A percentile compares a stretch with the other conserved stretches of the same genome.
Conservation (phyloP, 805 yeast genomes). For the Candida suzukii region DNA sequence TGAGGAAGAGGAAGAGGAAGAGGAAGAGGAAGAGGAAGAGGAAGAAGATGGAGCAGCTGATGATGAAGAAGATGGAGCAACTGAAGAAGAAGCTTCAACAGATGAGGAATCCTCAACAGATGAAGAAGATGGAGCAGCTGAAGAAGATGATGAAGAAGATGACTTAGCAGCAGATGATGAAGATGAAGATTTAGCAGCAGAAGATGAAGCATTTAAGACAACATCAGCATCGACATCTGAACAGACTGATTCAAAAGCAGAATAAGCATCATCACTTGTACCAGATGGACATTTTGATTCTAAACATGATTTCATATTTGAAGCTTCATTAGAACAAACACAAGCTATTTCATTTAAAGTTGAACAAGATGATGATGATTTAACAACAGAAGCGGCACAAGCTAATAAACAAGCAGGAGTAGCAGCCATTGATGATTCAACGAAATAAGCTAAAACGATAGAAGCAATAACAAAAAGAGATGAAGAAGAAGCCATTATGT, state of each 20-base stretch:
- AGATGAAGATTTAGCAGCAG: constrained; percentile 24
- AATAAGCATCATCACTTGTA: constrained; percentile 48
- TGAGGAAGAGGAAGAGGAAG: constrained; percentile 18
- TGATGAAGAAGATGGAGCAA: constrained; percentile 25
- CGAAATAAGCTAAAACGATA: constrained; percentile 29
- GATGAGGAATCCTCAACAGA: constrained; percentile 13
- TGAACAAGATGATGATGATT: constrained; percentile 43
- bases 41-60: constrained; percentile 26
- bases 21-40: constrained; percentile 22
- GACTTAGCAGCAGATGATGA: constrained; percentile 28
- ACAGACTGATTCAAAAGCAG: constrained; percentile 52
- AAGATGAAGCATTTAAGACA: constrained; percentile 9
- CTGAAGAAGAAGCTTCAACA: constrained; percentile 12
- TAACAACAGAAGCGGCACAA: constrained; percentile 69
- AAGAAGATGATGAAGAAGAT: too few species aligned
- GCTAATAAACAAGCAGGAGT: constrained; percentile 93
- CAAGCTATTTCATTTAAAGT: constrained; percentile 61
- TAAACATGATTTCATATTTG: constrained; percentile 56
- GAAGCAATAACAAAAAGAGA: constrained; percentile 17
- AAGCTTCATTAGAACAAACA: constrained; percentile 53
- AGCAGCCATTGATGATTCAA: constrained; percentile 43
- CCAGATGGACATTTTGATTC: constrained; percentile 62
- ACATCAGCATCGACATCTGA: constrained; percentile 34
- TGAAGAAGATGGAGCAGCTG: constrained; percentile 16
- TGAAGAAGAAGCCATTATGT: not conserved